Evolutionary conservation across 768 basidiomycete genomes (phyloP).

Genomic region (Strobilomyces confusus): DNA sequence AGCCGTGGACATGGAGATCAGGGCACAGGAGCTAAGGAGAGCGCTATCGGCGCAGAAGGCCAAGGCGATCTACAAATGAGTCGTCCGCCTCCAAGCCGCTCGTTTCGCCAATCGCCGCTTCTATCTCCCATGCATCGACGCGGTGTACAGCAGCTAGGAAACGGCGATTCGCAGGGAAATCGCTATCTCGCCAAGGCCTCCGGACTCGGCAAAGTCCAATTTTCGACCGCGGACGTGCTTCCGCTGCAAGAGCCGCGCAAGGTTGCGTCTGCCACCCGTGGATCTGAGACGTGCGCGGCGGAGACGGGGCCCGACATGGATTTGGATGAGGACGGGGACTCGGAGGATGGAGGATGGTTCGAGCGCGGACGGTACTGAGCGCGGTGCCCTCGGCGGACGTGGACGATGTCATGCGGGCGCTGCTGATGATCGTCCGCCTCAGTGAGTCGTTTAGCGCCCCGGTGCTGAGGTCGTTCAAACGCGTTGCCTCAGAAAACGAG

Average conservation of each 20-base stretch:
- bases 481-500: background rate
- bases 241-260: background rate
- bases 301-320: background rate
- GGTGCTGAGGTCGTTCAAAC: background rate
- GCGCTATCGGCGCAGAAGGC: background rate
- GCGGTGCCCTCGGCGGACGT: background rate
- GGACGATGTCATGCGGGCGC: background rate
- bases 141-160: background rate
- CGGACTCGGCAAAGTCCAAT: background rate
- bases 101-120: background rate
- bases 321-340: background rate
- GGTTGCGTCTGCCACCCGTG: constrained; percentile 8
- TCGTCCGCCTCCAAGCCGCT: background rate
- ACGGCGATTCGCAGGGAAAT: background rate
- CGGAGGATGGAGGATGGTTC: background rate
- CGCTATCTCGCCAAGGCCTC: constrained; percentile 1
- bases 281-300: background rate
- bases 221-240: background rate
- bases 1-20: background rate
- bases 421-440: background rate
- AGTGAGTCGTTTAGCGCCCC: background rate
- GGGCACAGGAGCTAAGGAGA: background rate
- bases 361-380: background rate
- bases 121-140: background rate
- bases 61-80: background rate